These are phyloP conservation scores for Hirsutella rhossiliensis DNA, from an alignment of 2,329 filamentous ascomycete genomes.

Conservation along the genomic window DNA sequence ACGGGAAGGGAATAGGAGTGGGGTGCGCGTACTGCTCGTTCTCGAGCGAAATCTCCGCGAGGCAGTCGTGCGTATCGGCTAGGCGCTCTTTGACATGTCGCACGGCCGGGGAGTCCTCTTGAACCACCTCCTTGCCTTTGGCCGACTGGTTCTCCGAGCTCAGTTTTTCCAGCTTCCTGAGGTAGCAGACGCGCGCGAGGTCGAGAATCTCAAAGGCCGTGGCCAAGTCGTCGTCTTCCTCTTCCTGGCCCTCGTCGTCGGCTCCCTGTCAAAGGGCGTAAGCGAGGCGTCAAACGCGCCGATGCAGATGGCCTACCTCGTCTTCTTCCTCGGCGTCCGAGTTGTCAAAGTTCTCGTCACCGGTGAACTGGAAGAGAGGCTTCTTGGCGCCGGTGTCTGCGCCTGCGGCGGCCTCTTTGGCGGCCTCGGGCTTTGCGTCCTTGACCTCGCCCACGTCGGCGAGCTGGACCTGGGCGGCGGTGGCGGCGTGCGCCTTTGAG, in stretches of 20 bases:
- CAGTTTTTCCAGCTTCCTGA: conserved; percentile 36
- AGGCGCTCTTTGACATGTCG: conserved; percentile 70
- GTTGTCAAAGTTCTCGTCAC: conserved; percentile 86
- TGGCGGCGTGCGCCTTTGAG: conserved; percentile 15
- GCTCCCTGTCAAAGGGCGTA: conserved; percentile 5
- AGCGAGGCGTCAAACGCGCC: conserved; percentile 1
- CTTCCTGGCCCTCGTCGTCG: conserved; percentile 35
- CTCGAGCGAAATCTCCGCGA: conserved; percentile 94
- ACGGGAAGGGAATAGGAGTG: not conserved
- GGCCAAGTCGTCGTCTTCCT: conserved; percentile 61
- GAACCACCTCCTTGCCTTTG: conserved; percentile 29
- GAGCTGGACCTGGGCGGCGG: conserved; percentile 10
- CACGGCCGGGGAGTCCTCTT: conserved; percentile 26
- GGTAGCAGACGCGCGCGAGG: conserved; percentile 56
- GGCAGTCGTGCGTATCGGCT: conserved; percentile 84
- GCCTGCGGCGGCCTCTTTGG: conserved; percentile 20
- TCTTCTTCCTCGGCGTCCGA: conserved; percentile 54
- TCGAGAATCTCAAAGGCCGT: conserved; percentile 79
- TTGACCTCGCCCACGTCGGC: conserved; percentile 14
- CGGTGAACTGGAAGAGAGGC: conserved; percentile 80
- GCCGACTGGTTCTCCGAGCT: conserved; percentile 19
- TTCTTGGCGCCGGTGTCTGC: conserved; percentile 46
- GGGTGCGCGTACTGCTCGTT: conserved; percentile 56
- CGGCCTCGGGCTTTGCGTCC: conserved; percentile 12
- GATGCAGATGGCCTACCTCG: conserved; percentile 26